A percentile compares a stretch with the other conserved stretches of the same genome.
These are phyloP conservation scores for Zymoseptoria brevis DNA, from an alignment of 2,329 filamentous ascomycete genomes.

Conservation along the genomic window DNA sequence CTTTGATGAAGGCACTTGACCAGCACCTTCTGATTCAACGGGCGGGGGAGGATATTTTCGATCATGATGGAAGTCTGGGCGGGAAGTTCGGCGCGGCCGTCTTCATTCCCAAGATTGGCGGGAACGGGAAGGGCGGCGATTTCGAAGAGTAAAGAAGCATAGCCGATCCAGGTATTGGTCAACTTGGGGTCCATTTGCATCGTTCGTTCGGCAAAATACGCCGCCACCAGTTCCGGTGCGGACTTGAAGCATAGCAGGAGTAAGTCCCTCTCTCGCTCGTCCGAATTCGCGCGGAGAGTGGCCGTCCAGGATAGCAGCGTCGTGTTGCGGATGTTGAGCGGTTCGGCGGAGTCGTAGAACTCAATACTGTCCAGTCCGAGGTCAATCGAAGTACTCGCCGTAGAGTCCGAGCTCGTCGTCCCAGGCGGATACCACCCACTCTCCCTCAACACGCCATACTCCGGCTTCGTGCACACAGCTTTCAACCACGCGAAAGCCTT, in stretches of 20 bases:
- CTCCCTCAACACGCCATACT: slow-evolving; percentile 66
- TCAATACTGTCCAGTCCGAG: slow-evolving; percentile 61
- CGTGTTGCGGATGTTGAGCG: slow-evolving; percentile 69
- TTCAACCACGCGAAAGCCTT: slow-evolving; percentile 68
- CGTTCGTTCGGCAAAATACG: slow-evolving; percentile 75
- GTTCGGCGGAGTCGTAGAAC: slow-evolving; percentile 51
- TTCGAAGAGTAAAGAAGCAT: slow-evolving; percentile 79
- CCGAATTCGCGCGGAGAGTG: slow-evolving; percentile 74
- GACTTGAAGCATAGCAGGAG: slow-evolving; percentile 69
- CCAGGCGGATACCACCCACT: slow-evolving; percentile 78
- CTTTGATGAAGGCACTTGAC: slow-evolving; percentile 71
- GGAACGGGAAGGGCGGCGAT: slow-evolving; percentile 69
- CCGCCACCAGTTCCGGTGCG: slow-evolving; percentile 77
- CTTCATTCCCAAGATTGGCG: slow-evolving; percentile 56
- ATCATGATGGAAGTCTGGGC: slow-evolving; percentile 72
- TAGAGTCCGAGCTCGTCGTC: slow-evolving; percentile 28
- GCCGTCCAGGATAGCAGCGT: slow-evolving; percentile 71
- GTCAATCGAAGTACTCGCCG: slow-evolving; percentile 31
- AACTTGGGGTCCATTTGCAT: slow-evolving; percentile 88
- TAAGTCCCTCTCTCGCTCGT: slow-evolving; percentile 71
- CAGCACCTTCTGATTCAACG: slow-evolving; percentile 71
- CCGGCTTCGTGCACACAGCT: slow-evolving; percentile 63
- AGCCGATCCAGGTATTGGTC: slow-evolving; percentile 90
- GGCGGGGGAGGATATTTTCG: slow-evolving; percentile 77
- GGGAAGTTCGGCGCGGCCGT: slow-evolving; percentile 53